Base-by-base conservation (phyloP, 345 rosid species). In the Viola odorata region DNA sequence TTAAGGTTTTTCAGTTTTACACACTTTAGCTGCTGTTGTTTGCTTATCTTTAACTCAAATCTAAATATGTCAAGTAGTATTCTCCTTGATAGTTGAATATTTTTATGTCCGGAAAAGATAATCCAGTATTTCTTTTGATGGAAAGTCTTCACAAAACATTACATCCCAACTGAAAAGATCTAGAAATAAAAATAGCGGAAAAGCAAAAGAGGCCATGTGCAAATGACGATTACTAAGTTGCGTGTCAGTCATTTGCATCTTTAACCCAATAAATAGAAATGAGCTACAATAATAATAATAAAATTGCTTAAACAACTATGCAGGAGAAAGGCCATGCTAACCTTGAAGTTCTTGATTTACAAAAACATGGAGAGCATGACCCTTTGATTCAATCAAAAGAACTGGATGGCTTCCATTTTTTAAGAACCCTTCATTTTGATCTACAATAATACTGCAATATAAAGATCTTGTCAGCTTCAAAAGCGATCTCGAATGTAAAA, bases 341-440 rank as follows among this genome's bases (percentile, higher is more conserved):
- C 97, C 96, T 81, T 82, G 65, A 66, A 83, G 80, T 62, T 82
- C 62, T 58, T 83, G 79, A 78, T 94, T 90, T 64, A 94, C 84
- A 72, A 89, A 94, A 65, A 71, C 84, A 80, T 85, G 95, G 67
- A 90, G 85, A 50, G 90, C 90, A 73, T 88, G 95, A n/a, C 97
- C 99, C 70, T 84, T 80, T 45, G 99, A 94, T 63, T 90, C 97
- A 59, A 94, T 81, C 62, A 80, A 62, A 44, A 90, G 91, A 73
- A 80, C 73, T 6, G 91, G 82, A 14, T 14, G 61, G 63, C 73
- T 78, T 74, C 88, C 86, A 37, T 76, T 78, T 78, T 78, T 81
- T 55, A 85, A 67, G 79, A 68, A 84, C 61, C 77, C 71, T 77
- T 87, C 96, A 64, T 77, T 69, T 66, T 73, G 77, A 52, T 41